Evolutionary conservation across 106 monocot genomes (phyloP), one percentile per base, ranked within the genome.

Genomic region (Allium sativum): DNA sequence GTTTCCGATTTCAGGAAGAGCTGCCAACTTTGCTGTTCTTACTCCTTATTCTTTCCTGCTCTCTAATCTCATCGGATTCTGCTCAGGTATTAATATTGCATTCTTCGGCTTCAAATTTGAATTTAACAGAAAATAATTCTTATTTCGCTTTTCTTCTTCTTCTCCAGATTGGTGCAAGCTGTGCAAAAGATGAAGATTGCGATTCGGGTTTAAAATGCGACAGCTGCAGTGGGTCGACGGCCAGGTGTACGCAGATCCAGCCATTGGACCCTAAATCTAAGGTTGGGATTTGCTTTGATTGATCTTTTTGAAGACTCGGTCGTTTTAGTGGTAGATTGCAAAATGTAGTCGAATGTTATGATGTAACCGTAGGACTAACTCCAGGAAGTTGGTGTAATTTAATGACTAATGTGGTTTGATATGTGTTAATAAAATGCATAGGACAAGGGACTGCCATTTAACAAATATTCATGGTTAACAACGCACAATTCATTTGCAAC

Each of bases 401-500:
- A 55, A 55, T 55, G 19, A 55, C 19, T 55, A 55, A 55, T 7
- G 19, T 55, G 10, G 55, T 12, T 50, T 50, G 48, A 12, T 11
- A 50, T 50, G 1, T 12, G 15, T 50, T 5, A 50, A 50, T 12
- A 48, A 48, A 48, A 48, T 5, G 11, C 0, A 50, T 12, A 84
- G 84, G 76, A 19, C 48, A 73, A 65, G 61, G 70, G 69, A 12
- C 40, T 79, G 62, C 70, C 79, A 10, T 84, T 84, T 70, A 84
- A 84, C 55, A 62, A 51, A 58, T 84, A 84, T 70, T 73, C 84
- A 12, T 84, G 84, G 84, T 61, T 84, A 71, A 84, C 79, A 62
- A 84, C 84, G 62, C 84, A 84, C 70, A 84, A 84, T 50, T 84
- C 84, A 52, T 84, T 48, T 54, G 79, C 82, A 45, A 21, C 20